phyloP scores from a whole-genome alignment of 2,329 filamentous ascomycete species.

The Penicillium oxalicum region DNA sequence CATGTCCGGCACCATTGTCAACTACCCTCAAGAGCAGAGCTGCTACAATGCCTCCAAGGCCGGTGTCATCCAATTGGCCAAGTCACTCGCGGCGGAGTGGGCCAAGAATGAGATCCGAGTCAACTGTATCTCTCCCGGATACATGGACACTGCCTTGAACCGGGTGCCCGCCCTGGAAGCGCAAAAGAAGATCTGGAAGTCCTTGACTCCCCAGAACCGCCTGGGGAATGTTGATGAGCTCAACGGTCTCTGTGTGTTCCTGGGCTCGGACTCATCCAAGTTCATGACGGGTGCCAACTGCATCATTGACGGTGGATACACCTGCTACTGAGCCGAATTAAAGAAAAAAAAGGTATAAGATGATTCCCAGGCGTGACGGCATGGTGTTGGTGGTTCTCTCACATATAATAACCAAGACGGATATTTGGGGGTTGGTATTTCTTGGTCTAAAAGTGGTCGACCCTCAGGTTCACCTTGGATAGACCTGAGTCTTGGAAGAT shows the following conservation, averaged over 20 bases:
- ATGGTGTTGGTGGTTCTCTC: no score
- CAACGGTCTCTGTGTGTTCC: constrained; percentile 71
- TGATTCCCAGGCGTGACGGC: no score
- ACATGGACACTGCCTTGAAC: constrained; percentile 42
- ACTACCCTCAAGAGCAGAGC: constrained; percentile 63
- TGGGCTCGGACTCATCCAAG: constrained; percentile 70
- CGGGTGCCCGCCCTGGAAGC: constrained; percentile 53
- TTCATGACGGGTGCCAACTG: constrained; percentile 70
- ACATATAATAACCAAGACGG: no score
- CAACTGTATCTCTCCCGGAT: constrained; percentile 47
- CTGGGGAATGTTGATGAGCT: constrained; percentile 66
- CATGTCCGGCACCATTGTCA: constrained; percentile 66
- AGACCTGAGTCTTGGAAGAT: no score
- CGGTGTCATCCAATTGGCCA: constrained; percentile 69
- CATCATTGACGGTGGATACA: constrained; percentile 67
- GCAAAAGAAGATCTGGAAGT: constrained; percentile 49
- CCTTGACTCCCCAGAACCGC: constrained; percentile 69
- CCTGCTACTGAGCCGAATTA: constrained; percentile 9
- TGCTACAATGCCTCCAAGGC: constrained; percentile 84
- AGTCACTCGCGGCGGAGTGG: constrained; percentile 78
- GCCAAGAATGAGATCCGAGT: constrained; percentile 53
- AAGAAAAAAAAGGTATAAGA: no score
- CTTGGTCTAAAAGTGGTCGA: no score
- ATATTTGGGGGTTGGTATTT: no score
- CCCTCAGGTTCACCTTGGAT: no score